A percentile compares a stretch with the other conserved stretches of the same genome.
Evolutionary conservation across 2,329 filamentous ascomycete genomes (phyloP).

Genomic region (Aspergillus sojae): DNA sequence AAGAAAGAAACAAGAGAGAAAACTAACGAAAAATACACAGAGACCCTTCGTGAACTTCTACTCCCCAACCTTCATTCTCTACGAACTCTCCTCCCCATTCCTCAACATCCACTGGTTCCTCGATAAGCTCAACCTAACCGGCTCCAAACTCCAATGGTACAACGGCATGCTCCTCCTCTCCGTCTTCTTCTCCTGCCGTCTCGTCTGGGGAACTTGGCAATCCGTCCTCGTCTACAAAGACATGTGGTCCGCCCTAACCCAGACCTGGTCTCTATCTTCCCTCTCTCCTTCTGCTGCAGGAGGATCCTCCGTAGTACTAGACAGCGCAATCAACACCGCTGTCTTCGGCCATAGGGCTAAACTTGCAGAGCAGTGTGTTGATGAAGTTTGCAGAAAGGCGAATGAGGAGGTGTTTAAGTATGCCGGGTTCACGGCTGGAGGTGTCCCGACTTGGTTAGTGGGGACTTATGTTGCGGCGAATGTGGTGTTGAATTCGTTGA

Average conservation of each 20-base stretch:
- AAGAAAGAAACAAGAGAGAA: not conserved
- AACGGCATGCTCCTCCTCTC: conserved; percentile 63
- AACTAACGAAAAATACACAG: conserved; percentile 26
- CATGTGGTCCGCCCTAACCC: conserved; percentile 57
- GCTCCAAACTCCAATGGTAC: conserved; percentile 62
- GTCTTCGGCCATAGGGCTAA: conserved; percentile 41
- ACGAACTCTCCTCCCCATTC: conserved; percentile 68
- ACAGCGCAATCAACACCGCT: conserved; percentile 32
- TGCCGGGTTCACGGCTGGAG: conserved; percentile 39
- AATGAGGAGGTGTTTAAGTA: conserved; percentile 54
- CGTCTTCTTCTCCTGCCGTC: conserved; percentile 64
- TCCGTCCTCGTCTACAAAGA: conserved; percentile 62
- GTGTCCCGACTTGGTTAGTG: conserved; percentile 61
- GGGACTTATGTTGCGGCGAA: conserved; percentile 62
- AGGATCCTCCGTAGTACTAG: conserved; percentile 7
- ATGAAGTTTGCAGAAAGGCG: conserved; percentile 42
- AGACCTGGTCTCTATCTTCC: conserved; percentile 38
- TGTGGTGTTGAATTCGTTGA: conserved; percentile 62
- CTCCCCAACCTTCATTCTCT: conserved; percentile 66
- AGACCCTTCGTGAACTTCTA: conserved; percentile 69
- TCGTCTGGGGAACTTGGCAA: conserved; percentile 65
- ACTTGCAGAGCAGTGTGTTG: conserved; percentile 36
- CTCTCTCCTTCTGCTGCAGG: conserved; percentile 20
- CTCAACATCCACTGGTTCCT: conserved; percentile 72
- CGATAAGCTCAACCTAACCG: conserved; percentile 68